Evolutionary conservation across 2,329 filamentous ascomycete genomes (phyloP).

Genomic region (Fusarium musae): DNA sequence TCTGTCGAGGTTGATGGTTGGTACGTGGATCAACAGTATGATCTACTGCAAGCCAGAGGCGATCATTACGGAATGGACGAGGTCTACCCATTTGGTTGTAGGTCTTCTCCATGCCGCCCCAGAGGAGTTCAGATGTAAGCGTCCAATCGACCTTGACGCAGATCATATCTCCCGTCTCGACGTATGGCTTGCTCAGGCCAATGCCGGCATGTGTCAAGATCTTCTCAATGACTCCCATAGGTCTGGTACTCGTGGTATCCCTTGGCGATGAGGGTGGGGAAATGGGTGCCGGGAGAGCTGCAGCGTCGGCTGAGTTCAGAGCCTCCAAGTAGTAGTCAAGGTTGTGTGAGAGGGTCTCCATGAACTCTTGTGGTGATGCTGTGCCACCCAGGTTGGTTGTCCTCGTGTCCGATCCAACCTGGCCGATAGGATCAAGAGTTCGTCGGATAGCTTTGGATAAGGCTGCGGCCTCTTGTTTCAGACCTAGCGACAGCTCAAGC

Average conservation of each 20-base stretch:
- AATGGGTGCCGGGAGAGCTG: not conserved
- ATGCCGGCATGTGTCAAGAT: not conserved
- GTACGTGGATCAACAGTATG: not conserved
- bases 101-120: not conserved
- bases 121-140: not conserved
- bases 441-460: slow-evolving; percentile 20
- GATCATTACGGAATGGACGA: not conserved
- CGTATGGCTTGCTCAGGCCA: not conserved
- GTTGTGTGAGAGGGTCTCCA: not conserved
- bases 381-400: slow-evolving; percentile 21
- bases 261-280: not conserved
- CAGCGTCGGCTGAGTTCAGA: not conserved
- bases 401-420: slow-evolving; percentile 17
- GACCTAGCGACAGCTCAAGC: slow-evolving; percentile 12
- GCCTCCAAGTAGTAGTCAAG: not conserved
- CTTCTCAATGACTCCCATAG: not conserved
- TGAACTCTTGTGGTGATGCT: slow-evolving; percentile 29
- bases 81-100: not conserved
- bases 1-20: not conserved
- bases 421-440: slow-evolving; percentile 22
- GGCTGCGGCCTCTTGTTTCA: slow-evolving; percentile 10
- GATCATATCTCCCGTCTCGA: not conserved
- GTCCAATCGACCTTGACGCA: not conserved
- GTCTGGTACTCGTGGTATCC: not conserved
- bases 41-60: not conserved